Evolutionary conservation across 2,329 filamentous ascomycete genomes (phyloP).

Genomic region (Arthrobotrys pseudoclavata): DNA sequence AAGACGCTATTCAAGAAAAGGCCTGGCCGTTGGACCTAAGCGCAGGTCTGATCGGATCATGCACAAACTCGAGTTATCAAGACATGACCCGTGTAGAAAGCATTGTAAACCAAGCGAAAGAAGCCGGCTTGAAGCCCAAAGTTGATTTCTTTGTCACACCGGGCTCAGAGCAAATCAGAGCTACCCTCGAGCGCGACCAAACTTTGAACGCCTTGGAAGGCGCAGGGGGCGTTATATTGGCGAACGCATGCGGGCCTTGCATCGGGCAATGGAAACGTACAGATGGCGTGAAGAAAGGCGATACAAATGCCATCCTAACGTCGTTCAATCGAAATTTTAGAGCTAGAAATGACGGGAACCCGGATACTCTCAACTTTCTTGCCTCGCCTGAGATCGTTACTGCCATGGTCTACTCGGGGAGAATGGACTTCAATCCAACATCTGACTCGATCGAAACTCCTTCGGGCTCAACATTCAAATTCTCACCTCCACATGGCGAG

Average conservation of each 20-base stretch:
- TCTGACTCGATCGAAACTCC: slow-evolving; percentile 86
- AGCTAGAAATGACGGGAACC: slow-evolving; percentile 95
- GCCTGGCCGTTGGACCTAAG: slow-evolving; percentile 92
- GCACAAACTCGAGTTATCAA: slow-evolving; percentile 98
- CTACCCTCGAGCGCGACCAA: slow-evolving; percentile 89
- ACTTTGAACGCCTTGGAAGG: slow-evolving; percentile 87
- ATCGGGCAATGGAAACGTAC: slow-evolving; percentile 96
- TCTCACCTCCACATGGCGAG: slow-evolving; percentile 77
- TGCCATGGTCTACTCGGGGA: slow-evolving; percentile 92
- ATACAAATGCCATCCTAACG: slow-evolving; percentile 91
- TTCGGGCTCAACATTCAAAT: slow-evolving; percentile 84
- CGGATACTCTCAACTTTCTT: slow-evolving; percentile 97
- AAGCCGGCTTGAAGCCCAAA: slow-evolving; percentile 89
- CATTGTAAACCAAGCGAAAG: slow-evolving; percentile 88
- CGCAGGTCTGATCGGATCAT: slow-evolving; percentile 94
- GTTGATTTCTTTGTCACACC: slow-evolving; percentile 96
- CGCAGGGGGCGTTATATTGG: slow-evolving; percentile 88
- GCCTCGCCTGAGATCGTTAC: slow-evolving; percentile 97
- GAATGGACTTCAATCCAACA: slow-evolving; percentile 95
- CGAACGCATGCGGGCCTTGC: slow-evolving; percentile 94
- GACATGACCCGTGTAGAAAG: slow-evolving; percentile 97
- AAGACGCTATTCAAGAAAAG: slow-evolving; percentile 83
- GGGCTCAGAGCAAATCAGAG: slow-evolving; percentile 95
- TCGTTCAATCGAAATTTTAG: slow-evolving; percentile 99
- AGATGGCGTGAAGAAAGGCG: slow-evolving; percentile 83